Evolutionary conservation across 805 yeast species (phyloP).

Genomic region (Priceomyces carsonii): DNA sequence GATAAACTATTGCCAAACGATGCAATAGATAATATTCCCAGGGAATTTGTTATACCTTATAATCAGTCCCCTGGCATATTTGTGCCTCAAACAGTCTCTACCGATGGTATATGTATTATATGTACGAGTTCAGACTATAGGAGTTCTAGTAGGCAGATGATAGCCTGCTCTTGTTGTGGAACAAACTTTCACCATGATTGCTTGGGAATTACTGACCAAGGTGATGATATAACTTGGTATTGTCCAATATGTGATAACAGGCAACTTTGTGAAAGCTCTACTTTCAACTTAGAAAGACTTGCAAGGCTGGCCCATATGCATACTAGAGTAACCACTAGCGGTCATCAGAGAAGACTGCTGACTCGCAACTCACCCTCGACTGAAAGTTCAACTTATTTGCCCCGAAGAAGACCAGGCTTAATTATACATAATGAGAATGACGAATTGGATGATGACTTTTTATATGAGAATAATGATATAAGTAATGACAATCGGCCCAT

Average conservation of each 20-base stretch:
- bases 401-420: conserved; percentile 13
- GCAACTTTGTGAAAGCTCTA: conserved; percentile 26
- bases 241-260: conserved; percentile 54
- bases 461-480: conserved; percentile 17
- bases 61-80: not conserved
- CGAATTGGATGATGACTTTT: conserved; percentile 32
- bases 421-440: conserved; percentile 29
- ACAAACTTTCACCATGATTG: conserved; percentile 43
- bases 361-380: no score
- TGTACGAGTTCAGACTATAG: conserved; percentile 38
- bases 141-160: conserved; percentile 17
- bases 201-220: conserved; percentile 27
- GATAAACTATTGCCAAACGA: conserved; percentile 34
- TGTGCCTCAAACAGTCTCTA: conserved; percentile 3
- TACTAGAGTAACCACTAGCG: no score
- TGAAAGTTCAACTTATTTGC: no score
- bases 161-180: conserved; percentile 35
- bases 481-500: conserved; percentile 13
- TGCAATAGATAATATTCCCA: conserved; percentile 39
- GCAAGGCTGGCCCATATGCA: no score
- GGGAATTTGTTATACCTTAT: conserved; percentile 30
- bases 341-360: no score
- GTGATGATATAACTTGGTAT: conserved; percentile 32
- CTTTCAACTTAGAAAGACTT: no score
- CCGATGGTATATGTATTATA: conserved; percentile 28